phyloP scores from a whole-genome alignment of 768 basidiomycete species.

The Calvatia gigantea region DNA sequence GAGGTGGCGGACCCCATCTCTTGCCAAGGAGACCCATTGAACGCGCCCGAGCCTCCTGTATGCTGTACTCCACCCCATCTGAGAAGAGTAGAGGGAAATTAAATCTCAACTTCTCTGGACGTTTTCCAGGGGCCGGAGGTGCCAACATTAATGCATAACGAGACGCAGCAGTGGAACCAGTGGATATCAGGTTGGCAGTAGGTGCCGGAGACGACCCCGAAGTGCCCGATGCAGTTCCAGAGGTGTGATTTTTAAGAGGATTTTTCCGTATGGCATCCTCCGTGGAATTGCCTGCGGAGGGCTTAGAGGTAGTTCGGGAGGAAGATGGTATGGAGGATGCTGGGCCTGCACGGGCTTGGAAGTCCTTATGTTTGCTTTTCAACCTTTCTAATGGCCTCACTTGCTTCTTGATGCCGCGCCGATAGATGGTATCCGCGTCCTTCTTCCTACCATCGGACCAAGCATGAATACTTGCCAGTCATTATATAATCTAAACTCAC shows the following conservation, averaged over 20 bases:
- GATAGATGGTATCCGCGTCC: slow-evolving; percentile 81
- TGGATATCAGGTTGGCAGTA: slow-evolving; percentile 23
- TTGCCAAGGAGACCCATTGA: slow-evolving; percentile 82
- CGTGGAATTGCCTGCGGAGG: background rate
- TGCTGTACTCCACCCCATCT: slow-evolving; percentile 78
- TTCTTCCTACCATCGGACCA: slow-evolving; percentile 42
- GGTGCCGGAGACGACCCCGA: slow-evolving; percentile 20
- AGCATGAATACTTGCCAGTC: background rate
- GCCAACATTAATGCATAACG: slow-evolving; percentile 74
- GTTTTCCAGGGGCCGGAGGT: slow-evolving; percentile 63
- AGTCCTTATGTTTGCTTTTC: slow-evolving; percentile 77
- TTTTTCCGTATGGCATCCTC: slow-evolving; percentile 12
- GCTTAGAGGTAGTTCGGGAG: slow-evolving; percentile 18
- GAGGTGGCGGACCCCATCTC: slow-evolving; percentile 72
- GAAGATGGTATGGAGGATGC: slow-evolving; percentile 27
- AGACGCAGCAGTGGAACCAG: slow-evolving; percentile 39
- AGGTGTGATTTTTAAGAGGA: slow-evolving; percentile 5
- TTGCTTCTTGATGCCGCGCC: slow-evolving; percentile 74
- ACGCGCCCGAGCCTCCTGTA: slow-evolving; percentile 77
- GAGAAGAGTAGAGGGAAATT: slow-evolving; percentile 69
- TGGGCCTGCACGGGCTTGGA: slow-evolving; percentile 59
- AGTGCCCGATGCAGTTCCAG: slow-evolving; percentile 10
- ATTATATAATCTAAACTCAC: slow-evolving; percentile 44
- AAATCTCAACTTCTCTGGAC: slow-evolving; percentile 69
- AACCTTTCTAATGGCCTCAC: slow-evolving; percentile 84